Conservation (phyloP, 192 early-diverging fungal species). For the Dimargaris cristalligena region DNA sequence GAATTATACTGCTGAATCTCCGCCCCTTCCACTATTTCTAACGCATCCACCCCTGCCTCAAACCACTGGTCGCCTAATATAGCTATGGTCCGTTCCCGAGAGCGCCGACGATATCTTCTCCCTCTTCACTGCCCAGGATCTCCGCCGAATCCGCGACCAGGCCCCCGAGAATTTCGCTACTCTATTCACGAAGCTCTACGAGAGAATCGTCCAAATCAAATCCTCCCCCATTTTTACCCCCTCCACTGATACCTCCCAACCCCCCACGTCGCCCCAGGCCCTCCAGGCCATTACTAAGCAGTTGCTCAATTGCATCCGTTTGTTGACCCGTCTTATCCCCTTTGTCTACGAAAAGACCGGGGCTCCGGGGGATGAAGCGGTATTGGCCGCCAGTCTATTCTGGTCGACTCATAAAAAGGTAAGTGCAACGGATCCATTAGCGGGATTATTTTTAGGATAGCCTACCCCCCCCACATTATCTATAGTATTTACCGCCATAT, state of each 20-base stretch:
- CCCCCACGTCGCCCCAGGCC: not conserved
- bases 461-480: too few species aligned
- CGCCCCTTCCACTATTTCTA: too few species aligned
- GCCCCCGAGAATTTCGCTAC: slow-evolving; percentile 63
- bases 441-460: too few species aligned
- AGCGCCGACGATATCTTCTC: slow-evolving; percentile 64
- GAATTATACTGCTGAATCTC: too few species aligned
- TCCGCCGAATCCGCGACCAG: slow-evolving; percentile 54
- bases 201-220: not conserved
- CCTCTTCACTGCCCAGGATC: slow-evolving; percentile 67
- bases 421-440: slow-evolving; percentile 10
- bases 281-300: slow-evolving; percentile 35
- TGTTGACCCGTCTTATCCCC: slow-evolving; percentile 71
- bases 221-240: not conserved
- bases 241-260: not conserved
- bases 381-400: slow-evolving; percentile 21
- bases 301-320: slow-evolving; percentile 62
- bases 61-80: too few species aligned
- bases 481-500: too few species aligned
- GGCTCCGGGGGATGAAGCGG: slow-evolving; percentile 11
- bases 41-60: not conserved
- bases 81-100: slow-evolving; percentile 22
- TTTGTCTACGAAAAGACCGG: slow-evolving; percentile 53
- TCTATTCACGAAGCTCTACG: slow-evolving; percentile 47
- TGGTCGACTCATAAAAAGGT: slow-evolving; percentile 25